These are phyloP conservation scores for Zoysia pacifica DNA, from an alignment of 176 grass and related monocot species.

Conservation along the genomic window DNA sequence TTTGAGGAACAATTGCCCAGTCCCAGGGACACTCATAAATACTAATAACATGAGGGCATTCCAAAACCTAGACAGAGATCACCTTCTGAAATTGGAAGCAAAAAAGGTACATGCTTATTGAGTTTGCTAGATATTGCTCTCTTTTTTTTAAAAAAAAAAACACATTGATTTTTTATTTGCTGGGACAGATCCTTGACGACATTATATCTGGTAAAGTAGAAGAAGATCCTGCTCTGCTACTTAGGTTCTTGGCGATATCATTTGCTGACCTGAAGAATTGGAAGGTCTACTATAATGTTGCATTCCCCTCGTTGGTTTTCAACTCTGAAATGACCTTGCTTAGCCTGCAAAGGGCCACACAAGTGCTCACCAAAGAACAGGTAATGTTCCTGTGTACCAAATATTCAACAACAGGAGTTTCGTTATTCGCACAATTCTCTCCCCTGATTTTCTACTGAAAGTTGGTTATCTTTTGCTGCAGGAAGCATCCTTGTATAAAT, in stretches of 20 bases:
- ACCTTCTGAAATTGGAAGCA: conserved; percentile 60
- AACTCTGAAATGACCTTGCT: conserved; percentile 66
- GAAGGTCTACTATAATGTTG: conserved; percentile 70
- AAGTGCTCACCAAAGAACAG: conserved; percentile 63
- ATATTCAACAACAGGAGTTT: conserved; percentile 21
- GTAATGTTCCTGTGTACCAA: conserved; percentile 35
- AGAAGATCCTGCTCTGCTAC: conserved; percentile 62
- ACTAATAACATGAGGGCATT: conserved; percentile 82
- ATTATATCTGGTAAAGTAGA: conserved; percentile 74
- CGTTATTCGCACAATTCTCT: conserved; percentile 7
- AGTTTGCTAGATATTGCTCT: neutral
- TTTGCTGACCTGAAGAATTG: conserved; percentile 98
- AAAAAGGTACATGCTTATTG: conserved; percentile 62
- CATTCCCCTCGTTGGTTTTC: conserved; percentile 80
- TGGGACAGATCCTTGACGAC: conserved; percentile 67
- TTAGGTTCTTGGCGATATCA: conserved; percentile 85
- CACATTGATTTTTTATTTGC: neutral
- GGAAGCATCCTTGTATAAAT: conserved; percentile 56
- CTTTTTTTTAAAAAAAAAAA: too few species aligned
- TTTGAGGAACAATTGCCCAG: conserved; percentile 60
- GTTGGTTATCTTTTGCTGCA: conserved; percentile 37
- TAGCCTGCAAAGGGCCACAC: conserved; percentile 44
- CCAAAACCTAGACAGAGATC: conserved; percentile 48
- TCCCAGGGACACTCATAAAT: conserved; percentile 82
- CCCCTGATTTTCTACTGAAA: conserved; percentile 6